Conservation (phyloP, 139 green algal species). For the Cymbomonas tetramitiformis region DNA sequence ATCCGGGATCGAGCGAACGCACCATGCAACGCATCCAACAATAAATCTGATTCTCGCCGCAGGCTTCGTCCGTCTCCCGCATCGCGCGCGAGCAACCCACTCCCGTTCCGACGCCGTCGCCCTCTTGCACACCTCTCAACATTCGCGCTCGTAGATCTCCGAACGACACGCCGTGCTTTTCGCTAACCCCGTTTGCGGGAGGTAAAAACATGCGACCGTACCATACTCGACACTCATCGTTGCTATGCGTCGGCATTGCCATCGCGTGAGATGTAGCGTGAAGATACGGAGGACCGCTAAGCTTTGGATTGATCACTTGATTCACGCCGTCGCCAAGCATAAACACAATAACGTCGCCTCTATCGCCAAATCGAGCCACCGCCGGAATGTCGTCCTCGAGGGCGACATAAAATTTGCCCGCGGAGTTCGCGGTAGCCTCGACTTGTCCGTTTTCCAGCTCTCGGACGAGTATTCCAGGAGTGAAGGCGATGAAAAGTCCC, state of each 20-base stretch:
- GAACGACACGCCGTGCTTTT: conserved; percentile 6
- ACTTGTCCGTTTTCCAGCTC: not conserved
- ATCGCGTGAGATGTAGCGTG: too few species aligned
- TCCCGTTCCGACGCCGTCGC: not conserved
- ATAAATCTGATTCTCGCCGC: conserved; percentile 7
- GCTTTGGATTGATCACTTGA: conserved; percentile 2
- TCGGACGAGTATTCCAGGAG: not conserved
- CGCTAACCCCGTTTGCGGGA: not conserved
- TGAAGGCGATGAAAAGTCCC: conserved; percentile 16
- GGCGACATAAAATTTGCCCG: conserved; percentile 1
- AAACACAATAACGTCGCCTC: conserved; percentile 8
- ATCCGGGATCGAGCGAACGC: too few species aligned
- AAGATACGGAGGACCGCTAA: not conserved
- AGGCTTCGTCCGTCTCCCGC: not conserved
- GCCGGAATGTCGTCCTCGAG: not conserved
- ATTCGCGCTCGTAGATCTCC: not conserved
- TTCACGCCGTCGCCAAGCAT: conserved; percentile 14
- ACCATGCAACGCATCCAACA: conserved; percentile 19
- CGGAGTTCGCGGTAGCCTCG: not conserved
- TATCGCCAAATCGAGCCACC: not conserved
- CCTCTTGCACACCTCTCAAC: not conserved
- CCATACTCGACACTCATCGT: too few species aligned
- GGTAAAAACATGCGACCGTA: conserved; percentile 16
- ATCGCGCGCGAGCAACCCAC: conserved; percentile 8
- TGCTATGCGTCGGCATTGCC: too few species aligned